A percentile compares a stretch with the other conserved stretches of the same genome.
Conservation (phyloP, 352 stramenopile genomes). For the Pythium periplocum region DNA sequence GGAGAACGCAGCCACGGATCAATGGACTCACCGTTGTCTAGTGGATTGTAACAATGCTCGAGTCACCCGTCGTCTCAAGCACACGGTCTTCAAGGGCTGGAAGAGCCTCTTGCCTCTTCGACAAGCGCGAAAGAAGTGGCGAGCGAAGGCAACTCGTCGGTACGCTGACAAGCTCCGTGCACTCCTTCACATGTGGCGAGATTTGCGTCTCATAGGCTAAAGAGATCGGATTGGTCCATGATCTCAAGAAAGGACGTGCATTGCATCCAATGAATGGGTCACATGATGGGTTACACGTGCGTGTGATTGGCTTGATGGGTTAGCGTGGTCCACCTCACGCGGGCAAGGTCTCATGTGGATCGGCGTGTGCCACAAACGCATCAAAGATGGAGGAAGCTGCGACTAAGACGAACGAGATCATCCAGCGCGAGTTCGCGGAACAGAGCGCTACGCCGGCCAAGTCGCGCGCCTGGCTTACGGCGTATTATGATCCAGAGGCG, state of each 20-base stretch:
- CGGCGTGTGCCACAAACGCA: too few species aligned
- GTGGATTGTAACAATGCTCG: not conserved
- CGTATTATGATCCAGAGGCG: conserved; percentile 46
- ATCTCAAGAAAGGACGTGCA: too few species aligned
- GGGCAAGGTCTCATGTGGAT: too few species aligned
- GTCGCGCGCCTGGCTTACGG: conserved; percentile 14
- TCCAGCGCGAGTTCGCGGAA: conserved; percentile 48
- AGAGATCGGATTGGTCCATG: too few species aligned
- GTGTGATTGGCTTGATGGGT: too few species aligned
- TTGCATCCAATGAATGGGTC: too few species aligned
- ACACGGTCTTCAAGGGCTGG: not conserved
- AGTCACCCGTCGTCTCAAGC: not conserved
- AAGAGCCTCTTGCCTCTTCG: not conserved
- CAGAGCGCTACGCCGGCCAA: not conserved
- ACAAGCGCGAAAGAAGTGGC: not conserved
- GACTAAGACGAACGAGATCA: conserved; percentile 51
- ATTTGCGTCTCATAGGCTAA: too few species aligned
- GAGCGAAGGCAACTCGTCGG: too few species aligned
- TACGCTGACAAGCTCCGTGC: too few species aligned
- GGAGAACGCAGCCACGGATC: conserved; percentile 1
- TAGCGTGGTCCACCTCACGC: too few species aligned
- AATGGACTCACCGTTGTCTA: not conserved
- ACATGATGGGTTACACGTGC: too few species aligned
- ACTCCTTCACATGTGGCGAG: too few species aligned
- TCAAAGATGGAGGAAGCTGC: conserved; percentile 35